phyloP scores from a whole-genome alignment of 257 asterid species.

The Nicotiana benthamiana region DNA sequence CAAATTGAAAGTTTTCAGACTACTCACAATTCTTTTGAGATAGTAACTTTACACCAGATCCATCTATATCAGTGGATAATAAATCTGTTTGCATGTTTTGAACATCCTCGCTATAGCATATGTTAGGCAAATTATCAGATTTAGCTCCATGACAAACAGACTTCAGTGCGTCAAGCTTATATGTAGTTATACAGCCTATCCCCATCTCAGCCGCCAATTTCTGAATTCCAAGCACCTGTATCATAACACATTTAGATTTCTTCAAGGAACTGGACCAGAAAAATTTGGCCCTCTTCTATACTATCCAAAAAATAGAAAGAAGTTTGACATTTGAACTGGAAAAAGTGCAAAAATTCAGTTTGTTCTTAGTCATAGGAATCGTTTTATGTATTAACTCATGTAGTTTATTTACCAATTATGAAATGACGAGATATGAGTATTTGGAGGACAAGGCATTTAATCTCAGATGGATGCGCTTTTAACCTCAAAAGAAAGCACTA shows the following conservation, averaged over 20 bases:
- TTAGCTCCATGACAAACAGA: conserved; percentile 41
- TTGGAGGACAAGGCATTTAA: neutral
- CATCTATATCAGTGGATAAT: conserved; percentile 19
- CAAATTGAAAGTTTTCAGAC: neutral
- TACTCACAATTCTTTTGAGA: conserved; percentile 13
- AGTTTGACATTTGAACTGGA: neutral
- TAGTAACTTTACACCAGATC: conserved; percentile 28
- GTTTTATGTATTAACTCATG: neutral
- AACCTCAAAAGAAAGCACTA: neutral
- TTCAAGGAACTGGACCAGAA: neutral
- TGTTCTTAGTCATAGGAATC: neutral
- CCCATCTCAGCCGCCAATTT: conserved; percentile 84
- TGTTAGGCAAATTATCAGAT: conserved; percentile 29
- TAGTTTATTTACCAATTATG: neutral
- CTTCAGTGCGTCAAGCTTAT: conserved; percentile 82
- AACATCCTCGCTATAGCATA: conserved; percentile 17
- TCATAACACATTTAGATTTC: neutral
- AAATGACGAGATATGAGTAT: neutral
- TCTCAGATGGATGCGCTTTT: neutral
- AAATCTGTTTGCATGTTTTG: conserved; percentile 24
- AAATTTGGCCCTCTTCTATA: neutral
- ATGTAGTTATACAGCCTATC: conserved; percentile 65
- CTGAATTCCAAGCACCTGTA: conserved; percentile 73
- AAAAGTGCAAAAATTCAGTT: neutral
- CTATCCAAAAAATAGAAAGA: neutral